Conservation (phyloP, 129 eudicot species). For the Centella asiatica region DNA sequence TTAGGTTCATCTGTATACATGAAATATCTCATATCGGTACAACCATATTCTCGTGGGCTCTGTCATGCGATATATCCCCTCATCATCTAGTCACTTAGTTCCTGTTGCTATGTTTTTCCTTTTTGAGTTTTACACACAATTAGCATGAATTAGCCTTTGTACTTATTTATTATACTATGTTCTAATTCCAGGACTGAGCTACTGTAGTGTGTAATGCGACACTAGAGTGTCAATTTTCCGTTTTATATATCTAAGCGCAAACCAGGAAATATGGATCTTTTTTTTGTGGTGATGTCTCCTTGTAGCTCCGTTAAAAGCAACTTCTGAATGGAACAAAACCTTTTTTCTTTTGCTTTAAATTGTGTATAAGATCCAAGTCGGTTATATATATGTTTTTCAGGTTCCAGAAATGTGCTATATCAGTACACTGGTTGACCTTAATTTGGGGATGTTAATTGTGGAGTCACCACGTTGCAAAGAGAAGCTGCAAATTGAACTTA, state of each 20-base stretch:
- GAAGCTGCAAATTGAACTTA: slow-evolving; percentile 51
- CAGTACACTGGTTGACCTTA: slow-evolving; percentile 64
- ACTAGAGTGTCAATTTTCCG: too few relatives aligned
- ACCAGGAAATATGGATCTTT: background rate
- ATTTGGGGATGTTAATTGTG: slow-evolving; percentile 49
- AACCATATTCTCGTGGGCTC: background rate
- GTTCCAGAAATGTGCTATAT: slow-evolving; percentile 80
- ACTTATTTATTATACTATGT: background rate
- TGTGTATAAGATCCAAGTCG: slow-evolving; percentile 2
- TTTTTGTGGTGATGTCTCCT: background rate
- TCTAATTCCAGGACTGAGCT: too few relatives aligned
- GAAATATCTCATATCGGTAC: background rate
- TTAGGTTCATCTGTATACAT: background rate
- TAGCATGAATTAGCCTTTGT: too few relatives aligned
- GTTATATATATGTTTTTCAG: slow-evolving; percentile 30
- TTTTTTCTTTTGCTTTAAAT: background rate
- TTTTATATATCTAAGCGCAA: too few relatives aligned
- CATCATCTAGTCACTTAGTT: background rate
- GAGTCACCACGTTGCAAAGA: slow-evolving; percentile 76
- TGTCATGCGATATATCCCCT: background rate
- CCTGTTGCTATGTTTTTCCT: background rate
- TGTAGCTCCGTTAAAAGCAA: background rate
- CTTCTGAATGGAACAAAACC: background rate
- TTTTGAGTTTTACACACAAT: background rate
- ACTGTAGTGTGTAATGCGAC: too few relatives aligned